Percentiles rank a stretch among this genome's conserved stretches.
phyloP scores from a whole-genome alignment of 2,329 filamentous ascomycete species.

The Plectosphaerella cucumerina region DNA sequence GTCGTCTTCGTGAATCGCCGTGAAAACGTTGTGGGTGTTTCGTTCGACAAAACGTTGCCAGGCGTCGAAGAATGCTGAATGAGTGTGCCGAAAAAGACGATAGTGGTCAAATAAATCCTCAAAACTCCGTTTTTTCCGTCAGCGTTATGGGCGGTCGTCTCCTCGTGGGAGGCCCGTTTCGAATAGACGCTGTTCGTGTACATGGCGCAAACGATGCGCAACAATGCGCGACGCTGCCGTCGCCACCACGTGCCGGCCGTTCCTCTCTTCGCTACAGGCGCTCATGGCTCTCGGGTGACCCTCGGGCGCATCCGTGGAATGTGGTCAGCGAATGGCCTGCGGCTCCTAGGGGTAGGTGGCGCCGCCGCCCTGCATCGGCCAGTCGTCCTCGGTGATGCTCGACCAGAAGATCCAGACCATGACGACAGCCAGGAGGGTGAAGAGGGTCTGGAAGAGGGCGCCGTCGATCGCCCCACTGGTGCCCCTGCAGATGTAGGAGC shows the following conservation, averaged over 20 bases:
- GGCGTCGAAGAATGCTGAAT: not conserved
- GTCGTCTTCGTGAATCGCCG: not conserved
- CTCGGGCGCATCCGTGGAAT: not conserved
- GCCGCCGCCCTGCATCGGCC: conserved; percentile 58
- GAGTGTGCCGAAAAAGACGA: not conserved
- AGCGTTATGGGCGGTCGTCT: not conserved
- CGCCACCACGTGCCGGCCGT: too few species aligned
- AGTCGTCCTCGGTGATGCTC: conserved; percentile 98
- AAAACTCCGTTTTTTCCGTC: not conserved
- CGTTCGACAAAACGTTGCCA: not conserved
- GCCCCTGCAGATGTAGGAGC: conserved; percentile 82
- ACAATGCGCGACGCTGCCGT: too few species aligned
- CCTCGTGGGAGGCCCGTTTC: not conserved
- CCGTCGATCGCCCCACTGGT: conserved; percentile 86
- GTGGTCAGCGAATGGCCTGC: too few species aligned
- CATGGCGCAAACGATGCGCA: not conserved
- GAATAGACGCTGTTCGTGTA: not conserved
- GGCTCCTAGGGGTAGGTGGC: conserved; percentile 29
- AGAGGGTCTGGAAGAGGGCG: conserved; percentile 86
- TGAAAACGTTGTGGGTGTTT: not conserved
- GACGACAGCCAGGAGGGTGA: conserved; percentile 80
- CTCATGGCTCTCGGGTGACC: not conserved
- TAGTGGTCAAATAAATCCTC: not conserved
- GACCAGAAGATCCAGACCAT: conserved; percentile 96
- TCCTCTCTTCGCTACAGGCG: too few species aligned